A percentile compares a stretch with the other conserved stretches of the same genome.
These are phyloP conservation scores for Herpotrichia juniperi DNA, from an alignment of 2,329 filamentous ascomycete genomes.

Conservation along the genomic window DNA sequence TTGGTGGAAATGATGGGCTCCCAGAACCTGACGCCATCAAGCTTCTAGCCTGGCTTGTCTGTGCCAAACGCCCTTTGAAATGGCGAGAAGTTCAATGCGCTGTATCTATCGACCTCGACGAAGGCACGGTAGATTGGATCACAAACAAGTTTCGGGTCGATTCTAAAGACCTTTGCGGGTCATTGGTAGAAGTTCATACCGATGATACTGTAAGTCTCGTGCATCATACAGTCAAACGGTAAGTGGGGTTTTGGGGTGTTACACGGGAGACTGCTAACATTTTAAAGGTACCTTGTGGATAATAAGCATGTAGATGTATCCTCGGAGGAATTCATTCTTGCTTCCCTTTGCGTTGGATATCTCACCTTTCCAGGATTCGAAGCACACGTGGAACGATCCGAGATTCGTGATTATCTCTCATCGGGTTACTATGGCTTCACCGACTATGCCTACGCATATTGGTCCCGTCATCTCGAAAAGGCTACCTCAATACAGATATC, in stretches of 20 bases:
- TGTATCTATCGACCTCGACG: conserved; percentile 31
- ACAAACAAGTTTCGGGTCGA: conserved; percentile 21
- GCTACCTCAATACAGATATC: no score
- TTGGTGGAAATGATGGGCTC: conserved; percentile 1
- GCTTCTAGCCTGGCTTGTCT: conserved; percentile 51
- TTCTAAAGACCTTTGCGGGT: conserved; percentile 42
- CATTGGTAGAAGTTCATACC: conserved; percentile 43
- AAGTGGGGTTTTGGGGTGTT: conserved; percentile 16
- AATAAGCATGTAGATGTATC: conserved; percentile 2
- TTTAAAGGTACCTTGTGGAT: background rate
- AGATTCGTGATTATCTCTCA: no score
- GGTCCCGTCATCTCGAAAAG: no score
- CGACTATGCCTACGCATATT: no score
- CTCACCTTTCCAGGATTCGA: no score
- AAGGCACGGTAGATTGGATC: conserved; percentile 33
- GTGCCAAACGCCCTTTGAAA: conserved; percentile 48
- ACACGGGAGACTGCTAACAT: no score
- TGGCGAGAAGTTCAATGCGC: conserved; percentile 51
- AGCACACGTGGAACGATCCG: no score
- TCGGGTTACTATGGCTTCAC: no score
- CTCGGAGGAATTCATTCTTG: no score
- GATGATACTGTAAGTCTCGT: conserved; percentile 46
- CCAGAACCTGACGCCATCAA: conserved; percentile 23
- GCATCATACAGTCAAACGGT: conserved; percentile 47
- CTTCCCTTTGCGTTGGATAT: no score